Base-by-base conservation (phyloP, 177 flowering plant genomes). In the Tripterygium wilfordii region DNA sequence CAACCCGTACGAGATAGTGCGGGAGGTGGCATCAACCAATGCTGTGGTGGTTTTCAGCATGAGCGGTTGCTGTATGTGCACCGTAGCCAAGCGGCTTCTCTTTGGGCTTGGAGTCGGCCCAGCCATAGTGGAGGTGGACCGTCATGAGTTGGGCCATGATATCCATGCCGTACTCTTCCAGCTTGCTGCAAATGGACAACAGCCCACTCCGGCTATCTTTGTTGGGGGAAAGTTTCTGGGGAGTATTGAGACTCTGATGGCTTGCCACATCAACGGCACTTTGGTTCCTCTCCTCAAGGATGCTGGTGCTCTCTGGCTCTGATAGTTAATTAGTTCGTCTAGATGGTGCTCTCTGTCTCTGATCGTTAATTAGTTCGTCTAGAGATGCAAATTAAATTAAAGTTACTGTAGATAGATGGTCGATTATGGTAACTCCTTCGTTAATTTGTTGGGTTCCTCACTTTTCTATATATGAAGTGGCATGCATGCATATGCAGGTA, bases 241-340 rank as follows among this genome's bases (percentile, higher is more conserved):
- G 3, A 88, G 88, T 0, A 61, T 85, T 16, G 83, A 88, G 48
- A 60, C 74, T 1, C 72, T 88, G 45, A 83, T 88, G 90, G 74
- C 87, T 0, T 75, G 71, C 58, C 96, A 88, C 60, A 88, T 88
- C 51, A 80, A 76, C 26, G 96, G 91, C 39, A 60, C 85, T 3
- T 61, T 88, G 25, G 77, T 85, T 4, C 96, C 96, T 42, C 88
- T 80, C 36, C 80, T 88, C 49, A 88, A 85, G 47, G 77, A 78
- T 0, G 90, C 96, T 36, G 96, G 96, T 5, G 96, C 90, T 24
- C 88, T 88, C 25, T 88, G 96, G 96, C 87, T 83, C 47, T 85
- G 57, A 71, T 30, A 9, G 12, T 12, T 30, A 30, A 30, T 30
- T n/a, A n/a, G n/a, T n/a, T n/a, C n/a, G n/a, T n/a, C n/a, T n/a